These are phyloP conservation scores for Lolium multiflorum DNA, from an alignment of 176 grass and related monocot species.

Conservation along the genomic window DNA sequence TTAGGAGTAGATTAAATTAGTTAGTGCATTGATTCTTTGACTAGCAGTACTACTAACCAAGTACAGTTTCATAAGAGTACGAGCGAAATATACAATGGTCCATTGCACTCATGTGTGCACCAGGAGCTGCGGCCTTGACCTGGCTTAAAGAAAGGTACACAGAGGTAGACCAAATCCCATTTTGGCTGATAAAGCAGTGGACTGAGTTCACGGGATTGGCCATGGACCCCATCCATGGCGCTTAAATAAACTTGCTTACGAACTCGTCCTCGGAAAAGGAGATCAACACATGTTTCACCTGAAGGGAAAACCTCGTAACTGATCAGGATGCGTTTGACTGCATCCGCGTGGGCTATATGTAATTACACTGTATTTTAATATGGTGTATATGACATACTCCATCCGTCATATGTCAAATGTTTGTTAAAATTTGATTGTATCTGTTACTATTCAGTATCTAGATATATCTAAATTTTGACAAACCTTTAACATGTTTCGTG, in stretches of 20 bases:
- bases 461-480: too few relatives aligned
- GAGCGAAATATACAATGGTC: neutral
- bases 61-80: neutral
- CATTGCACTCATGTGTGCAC: neutral
- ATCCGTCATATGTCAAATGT: too few relatives aligned
- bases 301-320: neutral
- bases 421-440: too few relatives aligned
- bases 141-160: constrained; percentile 35
- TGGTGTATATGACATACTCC: too few relatives aligned
- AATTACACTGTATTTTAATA: neutral
- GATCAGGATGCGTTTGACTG: neutral
- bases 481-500: too few relatives aligned
- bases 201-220: neutral
- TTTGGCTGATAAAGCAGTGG: constrained; percentile 32
- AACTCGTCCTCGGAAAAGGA: neutral
- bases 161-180: constrained; percentile 47
- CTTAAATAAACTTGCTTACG: neutral
- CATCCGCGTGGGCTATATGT: neutral
- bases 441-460: too few relatives aligned
- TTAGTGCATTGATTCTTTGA: neutral
- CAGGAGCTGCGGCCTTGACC: neutral
- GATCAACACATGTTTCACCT: constrained; percentile 24
- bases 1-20: too few relatives aligned
- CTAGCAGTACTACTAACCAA: neutral
- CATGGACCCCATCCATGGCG: neutral